Evolutionary conservation across 2,329 filamentous ascomycete genomes (phyloP).

Genomic region (Nigrospora sphaerica): DNA sequence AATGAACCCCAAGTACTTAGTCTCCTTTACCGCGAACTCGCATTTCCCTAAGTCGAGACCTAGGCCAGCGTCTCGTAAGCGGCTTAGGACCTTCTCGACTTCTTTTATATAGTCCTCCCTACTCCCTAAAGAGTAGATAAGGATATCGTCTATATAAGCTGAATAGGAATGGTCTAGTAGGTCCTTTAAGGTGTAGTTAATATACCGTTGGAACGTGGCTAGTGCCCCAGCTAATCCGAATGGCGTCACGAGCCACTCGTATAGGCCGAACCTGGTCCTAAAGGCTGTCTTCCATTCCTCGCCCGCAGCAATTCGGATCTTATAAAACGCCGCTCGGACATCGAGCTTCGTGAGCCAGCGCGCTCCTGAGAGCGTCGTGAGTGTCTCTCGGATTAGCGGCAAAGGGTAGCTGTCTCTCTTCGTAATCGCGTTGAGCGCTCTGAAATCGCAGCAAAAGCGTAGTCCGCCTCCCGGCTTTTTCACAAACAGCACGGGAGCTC

Average conservation of each 20-base stretch:
- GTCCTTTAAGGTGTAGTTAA: too few species aligned
- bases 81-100: background rate
- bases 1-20: too few species aligned
- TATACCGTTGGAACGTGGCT: background rate
- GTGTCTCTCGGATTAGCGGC: too few species aligned
- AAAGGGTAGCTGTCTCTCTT: too few species aligned
- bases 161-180: too few species aligned
- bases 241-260: constrained; percentile 23
- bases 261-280: constrained; percentile 20
- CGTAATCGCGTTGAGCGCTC: too few species aligned
- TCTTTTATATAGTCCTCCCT: too few species aligned
- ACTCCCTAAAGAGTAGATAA: background rate
- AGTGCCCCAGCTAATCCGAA: constrained; percentile 7
- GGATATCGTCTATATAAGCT: too few species aligned
- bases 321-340: too few species aligned
- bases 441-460: constrained; percentile 24
- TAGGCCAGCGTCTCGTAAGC: background rate
- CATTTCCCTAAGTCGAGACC: background rate
- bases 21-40: background rate
- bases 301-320: too few species aligned
- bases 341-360: too few species aligned
- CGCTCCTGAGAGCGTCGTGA: too few species aligned
- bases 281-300: constrained; percentile 25
- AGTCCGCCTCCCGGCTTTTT: constrained; percentile 19
- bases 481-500: constrained; percentile 21